Evolutionary conservation across 208 protist species (phyloP), one percentile per base, ranked within the genome.

Genomic region (Trypanosomatidae sp.): DNA sequence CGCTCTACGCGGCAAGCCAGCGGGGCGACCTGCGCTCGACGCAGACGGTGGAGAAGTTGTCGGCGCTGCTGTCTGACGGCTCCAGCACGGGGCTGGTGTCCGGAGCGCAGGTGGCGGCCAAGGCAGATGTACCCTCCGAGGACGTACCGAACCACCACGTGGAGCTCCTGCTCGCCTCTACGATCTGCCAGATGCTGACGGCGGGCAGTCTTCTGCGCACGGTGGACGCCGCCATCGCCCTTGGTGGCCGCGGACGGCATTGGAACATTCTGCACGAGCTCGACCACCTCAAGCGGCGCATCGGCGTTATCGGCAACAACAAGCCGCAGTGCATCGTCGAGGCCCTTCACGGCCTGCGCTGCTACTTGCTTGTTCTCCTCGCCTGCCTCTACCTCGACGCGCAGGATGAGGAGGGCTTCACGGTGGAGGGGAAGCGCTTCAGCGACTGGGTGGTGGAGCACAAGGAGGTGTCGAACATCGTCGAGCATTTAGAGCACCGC

Each of bases 171-270:
- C 69, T 94, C 17, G 92, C 92, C 30, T 93, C 87, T 3, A 93
- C 87, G 41, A 95, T 96, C 41, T 92, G 88, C 75, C 92, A 96
- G 77, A 96, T 96, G 88, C 84, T 96, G 41, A 91, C 86, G 17
- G 84, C 90, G 7, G 92, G 92, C 59, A 90, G 84, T 3, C 71
- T 96, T 39, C 72, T 96, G 39, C 80, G 81, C 55, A 90, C 90
- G 17, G 88, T 93, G 7, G 82, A 90, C 50, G 84, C 88, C n/a
- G 86, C 79, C 17, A 89, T 95, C 53, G 25, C 71, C 1, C 80
- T 96, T 46, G 84, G 92, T 67, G 92, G 92, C 17, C 79, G 73
- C 3, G 92, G 92, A 8, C 67, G 44, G 13, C 77, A 80, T 44
- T 94, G 88, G 84, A 96, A 96, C 74, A 85, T 96, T 10, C 80